Percentiles rank a stretch among this genome's conserved stretches.
Evolutionary conservation across 371 early-diverging fungal species (phyloP).

Genomic region (Mucor irregularis): DNA sequence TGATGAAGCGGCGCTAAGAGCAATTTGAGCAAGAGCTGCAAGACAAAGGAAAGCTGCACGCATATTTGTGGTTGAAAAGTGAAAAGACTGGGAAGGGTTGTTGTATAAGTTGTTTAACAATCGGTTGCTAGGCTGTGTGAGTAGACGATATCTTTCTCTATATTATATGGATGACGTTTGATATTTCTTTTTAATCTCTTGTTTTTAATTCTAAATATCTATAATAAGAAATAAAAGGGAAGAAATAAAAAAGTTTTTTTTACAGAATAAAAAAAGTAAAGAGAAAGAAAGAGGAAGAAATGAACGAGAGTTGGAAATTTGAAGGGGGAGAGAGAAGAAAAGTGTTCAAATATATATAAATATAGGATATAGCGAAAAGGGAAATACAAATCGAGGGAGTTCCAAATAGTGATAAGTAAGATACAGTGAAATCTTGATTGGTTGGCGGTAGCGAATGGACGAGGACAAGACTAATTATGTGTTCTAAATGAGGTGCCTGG

Average conservation of each 20-base stretch:
- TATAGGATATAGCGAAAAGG: constrained; percentile 18
- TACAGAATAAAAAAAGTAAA: constrained; percentile 11
- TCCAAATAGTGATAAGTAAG: constrained; percentile 20
- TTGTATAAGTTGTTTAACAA: background rate
- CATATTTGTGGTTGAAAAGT: constrained; percentile 23
- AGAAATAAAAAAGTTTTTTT: constrained; percentile 11
- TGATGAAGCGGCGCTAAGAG: constrained; percentile 32
- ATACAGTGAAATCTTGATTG: constrained; percentile 5
- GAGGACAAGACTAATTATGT: constrained; percentile 6
- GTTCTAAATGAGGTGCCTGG: constrained; percentile 23
- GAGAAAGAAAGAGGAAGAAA: constrained; percentile 15
- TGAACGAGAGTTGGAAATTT: constrained; percentile 17
- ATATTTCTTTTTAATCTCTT: background rate
- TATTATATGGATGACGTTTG: background rate
- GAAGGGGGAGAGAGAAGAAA: constrained; percentile 15
- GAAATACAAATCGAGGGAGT: constrained; percentile 20
- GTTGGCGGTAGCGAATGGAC: constrained; percentile 6
- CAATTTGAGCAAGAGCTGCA: constrained; percentile 45
- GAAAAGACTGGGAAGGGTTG: constrained; percentile 28
- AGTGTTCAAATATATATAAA: constrained; percentile 11
- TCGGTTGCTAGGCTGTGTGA: background rate
- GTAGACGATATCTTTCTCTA: background rate
- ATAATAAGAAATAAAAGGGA: background rate
- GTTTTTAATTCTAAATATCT: constrained; percentile 6
- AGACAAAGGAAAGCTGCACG: constrained; percentile 43